Conservation (phyloP, 306 rosid species). For the Lotus japonicus region DNA sequence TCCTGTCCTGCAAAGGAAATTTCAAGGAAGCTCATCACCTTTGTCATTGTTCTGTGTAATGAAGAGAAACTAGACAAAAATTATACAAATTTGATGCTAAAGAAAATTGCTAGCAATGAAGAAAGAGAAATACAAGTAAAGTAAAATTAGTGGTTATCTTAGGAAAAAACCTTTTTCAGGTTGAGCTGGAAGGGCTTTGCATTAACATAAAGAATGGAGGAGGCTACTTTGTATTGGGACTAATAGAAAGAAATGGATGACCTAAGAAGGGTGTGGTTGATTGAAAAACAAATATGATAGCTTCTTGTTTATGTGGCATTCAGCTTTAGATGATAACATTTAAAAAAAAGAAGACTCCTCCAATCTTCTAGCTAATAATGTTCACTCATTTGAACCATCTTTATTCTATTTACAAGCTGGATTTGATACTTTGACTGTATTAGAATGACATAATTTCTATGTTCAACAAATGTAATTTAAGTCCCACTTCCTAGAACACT, state of each 20-base stretch:
- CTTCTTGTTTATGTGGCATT: background rate
- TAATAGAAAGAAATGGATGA: slow-evolving; percentile 34
- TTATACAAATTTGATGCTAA: background rate
- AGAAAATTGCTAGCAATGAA: background rate
- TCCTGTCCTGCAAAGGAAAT: slow-evolving; percentile 33
- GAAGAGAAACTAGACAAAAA: background rate
- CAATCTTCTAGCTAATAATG: too few species aligned
- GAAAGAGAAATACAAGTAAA: background rate
- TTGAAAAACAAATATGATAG: slow-evolving; percentile 24
- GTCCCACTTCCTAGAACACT: background rate
- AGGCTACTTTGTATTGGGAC: slow-evolving; percentile 16
- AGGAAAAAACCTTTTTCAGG: too few species aligned
- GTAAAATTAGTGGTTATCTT: too few species aligned
- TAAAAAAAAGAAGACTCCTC: too few species aligned
- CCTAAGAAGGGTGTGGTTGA: slow-evolving; percentile 41
- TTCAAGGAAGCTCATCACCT: slow-evolving; percentile 51
- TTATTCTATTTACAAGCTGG: background rate
- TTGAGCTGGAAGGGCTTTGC: too few species aligned
- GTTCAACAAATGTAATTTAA: too few species aligned
- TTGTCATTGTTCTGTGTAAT: slow-evolving; percentile 40
- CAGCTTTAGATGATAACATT: too few species aligned
- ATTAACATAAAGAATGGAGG: background rate
- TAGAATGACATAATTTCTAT: too few species aligned
- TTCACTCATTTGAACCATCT: too few species aligned
- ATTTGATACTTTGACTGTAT: too few species aligned